Evolutionary conservation across 2,329 filamentous ascomycete genomes (phyloP).

Genomic region (Penicillium hesseltinei): DNA sequence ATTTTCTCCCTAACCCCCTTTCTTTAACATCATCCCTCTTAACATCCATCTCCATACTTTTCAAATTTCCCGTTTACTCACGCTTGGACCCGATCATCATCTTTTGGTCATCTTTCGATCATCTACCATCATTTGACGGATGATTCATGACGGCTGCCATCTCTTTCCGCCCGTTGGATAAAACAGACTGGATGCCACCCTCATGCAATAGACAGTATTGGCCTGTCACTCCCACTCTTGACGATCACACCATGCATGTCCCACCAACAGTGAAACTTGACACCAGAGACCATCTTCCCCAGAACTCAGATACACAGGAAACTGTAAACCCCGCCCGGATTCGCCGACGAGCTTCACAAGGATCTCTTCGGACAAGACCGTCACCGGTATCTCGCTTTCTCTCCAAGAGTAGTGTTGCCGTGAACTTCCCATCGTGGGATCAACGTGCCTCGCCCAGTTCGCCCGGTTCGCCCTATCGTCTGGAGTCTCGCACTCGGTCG

Average conservation of each 20-base stretch:
- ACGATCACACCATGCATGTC: conserved; percentile 32
- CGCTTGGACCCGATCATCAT: background rate
- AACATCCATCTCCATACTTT: conserved; percentile 8
- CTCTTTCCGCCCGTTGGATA: conserved; percentile 16
- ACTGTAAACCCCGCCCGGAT: conserved; percentile 25
- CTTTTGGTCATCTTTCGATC: background rate
- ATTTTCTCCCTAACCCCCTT: conserved; percentile 12
- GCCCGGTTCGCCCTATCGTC: conserved; percentile 19
- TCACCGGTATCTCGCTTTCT: conserved; percentile 38
- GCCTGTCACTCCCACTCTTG: conserved; percentile 24
- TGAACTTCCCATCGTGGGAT: conserved; percentile 56
- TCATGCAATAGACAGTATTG: conserved; percentile 32
- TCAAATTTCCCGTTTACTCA: background rate
- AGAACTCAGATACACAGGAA: conserved; percentile 17
- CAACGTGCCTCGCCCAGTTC: conserved; percentile 36
- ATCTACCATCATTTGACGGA: background rate
- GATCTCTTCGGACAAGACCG: conserved; percentile 35
- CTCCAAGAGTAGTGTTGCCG: conserved; percentile 35
- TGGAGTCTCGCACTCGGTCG: conserved; percentile 30
- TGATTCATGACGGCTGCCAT: conserved; percentile 19
- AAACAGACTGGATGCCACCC: conserved; percentile 33
- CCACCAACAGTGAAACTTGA: conserved; percentile 23
- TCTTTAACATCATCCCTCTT: conserved; percentile 11
- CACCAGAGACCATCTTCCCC: conserved; percentile 23
- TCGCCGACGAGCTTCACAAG: conserved; percentile 39